Percentiles rank a stretch among this genome's conserved stretches.
phyloP scores from a whole-genome alignment of 2,329 filamentous ascomycete genomes.

The Neopestalotiopsis clavispora region DNA sequence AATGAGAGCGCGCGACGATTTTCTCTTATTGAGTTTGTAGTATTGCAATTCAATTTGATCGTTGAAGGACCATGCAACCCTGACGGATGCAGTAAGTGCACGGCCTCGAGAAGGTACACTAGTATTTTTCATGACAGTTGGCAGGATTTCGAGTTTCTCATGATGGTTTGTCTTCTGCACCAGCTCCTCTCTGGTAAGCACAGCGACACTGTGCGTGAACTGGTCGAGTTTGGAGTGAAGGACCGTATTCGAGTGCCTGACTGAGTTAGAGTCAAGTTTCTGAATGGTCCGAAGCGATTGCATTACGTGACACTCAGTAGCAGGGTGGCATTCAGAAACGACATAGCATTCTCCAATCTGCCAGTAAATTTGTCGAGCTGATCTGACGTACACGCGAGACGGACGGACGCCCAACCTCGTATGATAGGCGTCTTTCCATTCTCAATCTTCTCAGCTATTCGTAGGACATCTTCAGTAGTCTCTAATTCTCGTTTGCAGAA shows the following conservation, averaged over 20 bases:
- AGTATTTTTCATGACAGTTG: background rate
- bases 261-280: background rate
- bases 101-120: background rate
- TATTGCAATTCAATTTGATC: background rate
- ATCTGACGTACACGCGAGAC: slow-evolving; percentile 1
- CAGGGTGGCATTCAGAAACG: background rate
- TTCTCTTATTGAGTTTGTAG: slow-evolving; percentile 1
- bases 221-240: background rate
- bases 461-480: background rate
- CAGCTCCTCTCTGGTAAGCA: background rate
- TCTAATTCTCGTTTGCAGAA: slow-evolving; percentile 1
- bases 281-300: background rate
- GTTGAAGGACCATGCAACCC: background rate
- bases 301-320: background rate
- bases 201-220: background rate
- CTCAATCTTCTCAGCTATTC: slow-evolving; percentile 3
- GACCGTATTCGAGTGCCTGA: background rate
- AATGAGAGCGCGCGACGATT: background rate
- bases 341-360: background rate
- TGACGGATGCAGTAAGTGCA: background rate
- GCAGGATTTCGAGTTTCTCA: background rate
- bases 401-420: slow-evolving; percentile 1
- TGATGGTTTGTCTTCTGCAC: background rate
- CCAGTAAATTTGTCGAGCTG: slow-evolving; percentile 2
- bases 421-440: background rate